Evolutionary conservation across 495 filamentous ascomycete genomes (phyloP).

Genomic region (Cairneyella variabilis): DNA sequence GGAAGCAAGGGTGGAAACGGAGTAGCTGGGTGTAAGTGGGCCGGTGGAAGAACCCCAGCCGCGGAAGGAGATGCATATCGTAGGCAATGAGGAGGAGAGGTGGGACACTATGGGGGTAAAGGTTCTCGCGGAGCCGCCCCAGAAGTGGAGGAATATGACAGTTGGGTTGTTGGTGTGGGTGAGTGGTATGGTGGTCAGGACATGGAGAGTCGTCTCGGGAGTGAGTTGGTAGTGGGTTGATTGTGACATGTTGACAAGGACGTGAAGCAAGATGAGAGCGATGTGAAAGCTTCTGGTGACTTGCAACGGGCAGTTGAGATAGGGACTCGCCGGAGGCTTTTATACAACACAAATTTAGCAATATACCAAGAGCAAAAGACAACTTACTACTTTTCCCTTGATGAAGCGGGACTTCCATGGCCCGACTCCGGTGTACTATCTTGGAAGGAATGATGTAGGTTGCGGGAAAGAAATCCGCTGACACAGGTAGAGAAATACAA

Average conservation of each 20-base stretch:
- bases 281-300: too few relatives aligned
- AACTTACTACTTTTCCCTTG: too few relatives aligned
- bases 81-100: conserved; percentile 23
- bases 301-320: too few relatives aligned
- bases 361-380: too few relatives aligned
- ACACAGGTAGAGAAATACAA: too few relatives aligned
- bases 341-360: too few relatives aligned
- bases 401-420: too few relatives aligned
- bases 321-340: too few relatives aligned
- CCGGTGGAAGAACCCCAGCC: conserved; percentile 39
- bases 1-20: conserved; percentile 27
- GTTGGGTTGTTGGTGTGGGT: background rate
- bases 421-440: too few relatives aligned
- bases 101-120: conserved; percentile 31
- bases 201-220: background rate
- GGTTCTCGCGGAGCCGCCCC: conserved; percentile 40
- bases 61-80: conserved; percentile 32
- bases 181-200: background rate
- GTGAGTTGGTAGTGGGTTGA: background rate
- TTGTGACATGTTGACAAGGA: background rate
- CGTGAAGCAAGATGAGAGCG: too few relatives aligned
- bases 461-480: too few relatives aligned
- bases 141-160: conserved; percentile 41
- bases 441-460: too few relatives aligned
- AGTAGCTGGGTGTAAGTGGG: conserved; percentile 26